Base-by-base conservation (phyloP, 164 flowering plant genomes). In the Nymphaea colorata region DNA sequence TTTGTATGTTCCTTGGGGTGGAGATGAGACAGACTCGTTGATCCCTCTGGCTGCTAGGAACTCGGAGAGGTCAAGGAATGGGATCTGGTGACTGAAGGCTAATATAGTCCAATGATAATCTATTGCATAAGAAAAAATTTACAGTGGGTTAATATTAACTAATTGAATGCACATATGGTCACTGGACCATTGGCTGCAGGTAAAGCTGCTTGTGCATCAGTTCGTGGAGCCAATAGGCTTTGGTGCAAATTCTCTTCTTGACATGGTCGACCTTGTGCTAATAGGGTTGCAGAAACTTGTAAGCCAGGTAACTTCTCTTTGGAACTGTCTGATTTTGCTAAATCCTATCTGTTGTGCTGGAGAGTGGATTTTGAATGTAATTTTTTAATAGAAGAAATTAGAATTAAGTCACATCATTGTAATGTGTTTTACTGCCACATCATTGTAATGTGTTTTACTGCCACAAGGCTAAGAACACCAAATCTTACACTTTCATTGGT, bases 131-230 rank as follows among this genome's bases (percentile, higher is more conserved):
- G 36, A 25, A 25, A 25, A 25, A 25, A 1, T 25, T 25, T 25
- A 25, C 36, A 25, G 36, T 25, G 36, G 36, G 1, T 0, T 25
- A 25, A 0, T 25, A 1, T 25, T 25, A 25, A 25, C 36, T 25
- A 25, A 25, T 25, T 25, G 36, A 1, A 25, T 25, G 36, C 36
- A 25, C 36, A 25, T 25, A 25, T 25, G 36, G 70, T 90, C 74
- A 95, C 98, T 74, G 99, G 99, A 76, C 72, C 92, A 62, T 80
- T 92, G 89, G 99, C 99, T 74, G 97, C 99, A 78, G 99, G 99
- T 17, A 98, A 95, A 83, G 96, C 96, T 75, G 98, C 96, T 4
- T 94, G 99, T 85, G 99, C 99, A 53, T 94, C 99, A 47, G 99
- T 95, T 78, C 99, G 90, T 82, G 99, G 98, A 73, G 97, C 99